Percentiles rank a stretch among this genome's conserved stretches.
Evolutionary conservation across 179 eudicot genomes (phyloP).

Genomic region (Drosera spatulata): DNA sequence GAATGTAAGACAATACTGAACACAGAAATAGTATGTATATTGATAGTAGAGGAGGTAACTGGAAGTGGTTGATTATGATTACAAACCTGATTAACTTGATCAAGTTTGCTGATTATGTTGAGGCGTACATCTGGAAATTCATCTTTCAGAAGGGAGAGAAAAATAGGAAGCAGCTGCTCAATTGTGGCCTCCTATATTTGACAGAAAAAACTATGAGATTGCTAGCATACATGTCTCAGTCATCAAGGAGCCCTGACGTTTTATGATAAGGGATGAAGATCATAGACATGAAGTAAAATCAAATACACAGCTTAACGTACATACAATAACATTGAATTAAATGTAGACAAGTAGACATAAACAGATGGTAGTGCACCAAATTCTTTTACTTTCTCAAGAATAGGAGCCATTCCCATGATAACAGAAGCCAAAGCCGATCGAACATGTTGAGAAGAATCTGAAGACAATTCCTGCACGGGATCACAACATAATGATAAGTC

Average conservation of each 20-base stretch:
- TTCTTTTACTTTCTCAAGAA: constrained; percentile 67
- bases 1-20: too few species aligned
- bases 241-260: neutral
- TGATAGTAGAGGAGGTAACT: too few species aligned
- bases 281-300: neutral
- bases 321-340: too few species aligned
- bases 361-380: neutral
- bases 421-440: constrained; percentile 98
- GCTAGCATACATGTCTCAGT: neutral
- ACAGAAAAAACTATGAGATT: neutral
- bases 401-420: constrained; percentile 99
- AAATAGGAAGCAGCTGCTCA: constrained; percentile 94
- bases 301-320: too few species aligned
- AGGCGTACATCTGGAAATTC: constrained; percentile 98
- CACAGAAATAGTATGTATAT: too few species aligned
- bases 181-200: constrained; percentile 80
- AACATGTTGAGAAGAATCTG: constrained; percentile 98
- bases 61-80: too few species aligned
- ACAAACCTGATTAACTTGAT: constrained; percentile 95
- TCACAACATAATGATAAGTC: too few species aligned
- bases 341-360: too few species aligned
- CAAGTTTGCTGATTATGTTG: constrained; percentile 94
- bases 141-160: constrained; percentile 90
- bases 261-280: neutral
- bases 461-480: constrained; percentile 60